Evolutionary conservation across 306 rosid genomes (phyloP), one percentile per base, ranked within the genome.

Genomic region (Inga laurina): DNA sequence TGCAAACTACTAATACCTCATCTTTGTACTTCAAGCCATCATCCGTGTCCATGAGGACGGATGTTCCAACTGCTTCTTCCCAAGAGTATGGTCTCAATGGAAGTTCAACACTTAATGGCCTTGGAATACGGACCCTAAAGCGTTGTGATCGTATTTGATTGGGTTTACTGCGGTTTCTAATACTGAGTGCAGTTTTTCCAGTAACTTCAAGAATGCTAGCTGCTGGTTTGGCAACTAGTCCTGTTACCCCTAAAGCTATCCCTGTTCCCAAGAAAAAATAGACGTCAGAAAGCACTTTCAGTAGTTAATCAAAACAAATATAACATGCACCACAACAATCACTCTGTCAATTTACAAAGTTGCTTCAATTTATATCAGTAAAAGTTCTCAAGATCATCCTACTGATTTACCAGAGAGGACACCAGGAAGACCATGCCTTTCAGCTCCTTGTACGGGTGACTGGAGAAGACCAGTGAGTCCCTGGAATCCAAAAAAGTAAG

Each of bases 381-480:
- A 64, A 78, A 54, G 39, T 75, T 64, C 70, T 18, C 45, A 79
- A 72, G 35, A 74, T 78, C 70, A 82, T 66, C 79, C 74, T 45
- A 68, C 74, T 64, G 73, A 56, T 52, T 88, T 88, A 93, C 97
- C 98, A 18, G 98, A 96, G 49, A 96, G 84, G 80, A 96, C 98
- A 80, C 99, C 99, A 51, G 98, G 98, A 81, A 93, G 97, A 82
- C 99, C 99, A 89, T 96, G 99, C 81, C 88, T 96, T 91, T 96
- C 99, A 80, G 98, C 99, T 85, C 94, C 99, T 84, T 88, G 88
- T 76, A 96, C 83, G 39, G 98, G 97, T 78, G 92, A 96, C 84
- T 96, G 98, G 85, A 96, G 99, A 85, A 96, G 99, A 81, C 97
- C 98, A 14, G 99, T 95, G 82, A 95, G 94, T 81, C 97, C 98